Conservation (phyloP, 2,329 filamentous ascomycete genomes). For the Neophaeococcomyces aloes region DNA sequence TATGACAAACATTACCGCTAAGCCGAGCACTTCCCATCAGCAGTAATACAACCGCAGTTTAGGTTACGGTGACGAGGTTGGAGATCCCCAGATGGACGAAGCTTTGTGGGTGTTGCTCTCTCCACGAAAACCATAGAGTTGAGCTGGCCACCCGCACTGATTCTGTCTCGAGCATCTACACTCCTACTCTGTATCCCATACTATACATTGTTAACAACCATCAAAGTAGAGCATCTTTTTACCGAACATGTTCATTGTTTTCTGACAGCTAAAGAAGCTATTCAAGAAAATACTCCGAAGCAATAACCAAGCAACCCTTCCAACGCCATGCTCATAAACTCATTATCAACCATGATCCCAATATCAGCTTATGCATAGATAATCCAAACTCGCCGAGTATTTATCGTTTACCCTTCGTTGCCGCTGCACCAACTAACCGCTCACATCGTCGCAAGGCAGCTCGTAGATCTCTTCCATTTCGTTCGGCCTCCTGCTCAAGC, state of each 20-base stretch:
- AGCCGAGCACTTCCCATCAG: no score
- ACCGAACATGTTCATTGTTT: background rate
- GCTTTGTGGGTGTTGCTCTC: background rate
- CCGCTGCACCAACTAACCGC: slow-evolving; percentile 14
- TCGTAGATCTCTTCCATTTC: slow-evolving; percentile 17
- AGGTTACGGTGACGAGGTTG: background rate
- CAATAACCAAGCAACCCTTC: slow-evolving; percentile 4
- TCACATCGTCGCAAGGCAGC: slow-evolving; percentile 19
- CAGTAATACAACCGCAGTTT: no score
- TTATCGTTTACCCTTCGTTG: slow-evolving; percentile 4
- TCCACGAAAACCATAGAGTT: no score
- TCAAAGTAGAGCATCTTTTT: background rate
- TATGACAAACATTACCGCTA: background rate
- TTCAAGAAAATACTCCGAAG: background rate
- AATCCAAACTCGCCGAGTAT: slow-evolving; percentile 6
- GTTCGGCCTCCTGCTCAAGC: slow-evolving; percentile 21
- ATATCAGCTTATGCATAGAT: background rate
- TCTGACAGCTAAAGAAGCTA: background rate
- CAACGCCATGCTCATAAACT: slow-evolving; percentile 10
- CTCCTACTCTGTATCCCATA: no score
- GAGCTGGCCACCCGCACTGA: no score
- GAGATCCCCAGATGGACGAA: background rate
- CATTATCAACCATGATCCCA: background rate
- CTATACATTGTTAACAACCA: no score
- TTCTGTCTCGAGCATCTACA: no score